Conservation (phyloP, 345 rosid genomes). For the Arabidopsis suecica region DNA sequence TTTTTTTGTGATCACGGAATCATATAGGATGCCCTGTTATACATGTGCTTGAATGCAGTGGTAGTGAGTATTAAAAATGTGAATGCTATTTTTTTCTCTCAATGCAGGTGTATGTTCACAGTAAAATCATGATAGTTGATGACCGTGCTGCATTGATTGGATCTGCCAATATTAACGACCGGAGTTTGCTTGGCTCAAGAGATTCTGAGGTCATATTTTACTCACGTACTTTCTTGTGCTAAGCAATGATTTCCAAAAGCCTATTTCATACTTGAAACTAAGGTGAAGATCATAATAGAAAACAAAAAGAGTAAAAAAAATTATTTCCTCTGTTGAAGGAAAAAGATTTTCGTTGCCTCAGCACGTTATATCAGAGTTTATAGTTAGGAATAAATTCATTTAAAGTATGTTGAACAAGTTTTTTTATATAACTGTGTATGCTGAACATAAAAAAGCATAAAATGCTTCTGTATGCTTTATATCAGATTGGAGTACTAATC, state of each 20-base stretch:
- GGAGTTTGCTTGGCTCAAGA: slow-evolving; percentile 97
- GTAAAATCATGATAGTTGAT: slow-evolving; percentile 92
- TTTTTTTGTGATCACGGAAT: slow-evolving; percentile 20
- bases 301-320: not conserved
- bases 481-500: slow-evolving; percentile 84
- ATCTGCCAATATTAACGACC: slow-evolving; percentile 93
- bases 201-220: slow-evolving; percentile 87
- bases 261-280: slow-evolving; percentile 5
- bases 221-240: slow-evolving; percentile 17
- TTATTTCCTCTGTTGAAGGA: not conserved
- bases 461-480: slow-evolving; percentile 34
- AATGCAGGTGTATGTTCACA: slow-evolving; percentile 90
- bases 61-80: slow-evolving; percentile 4
- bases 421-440: not conserved
- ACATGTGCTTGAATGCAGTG: slow-evolving; percentile 3
- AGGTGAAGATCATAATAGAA: slow-evolving; percentile 5
- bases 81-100: slow-evolving; percentile 26
- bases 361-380: slow-evolving; percentile 18
- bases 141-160: slow-evolving; percentile 77
- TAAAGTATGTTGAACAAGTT: slow-evolving; percentile 21
- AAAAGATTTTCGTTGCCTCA: slow-evolving; percentile 19
- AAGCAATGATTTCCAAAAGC: slow-evolving; percentile 11
- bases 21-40: slow-evolving; percentile 28
- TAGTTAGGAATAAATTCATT: not conserved
- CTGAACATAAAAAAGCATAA: slow-evolving; percentile 10